phyloP scores from a whole-genome alignment of 108 stramenopile genomes.

The Seminavis robusta region DNA sequence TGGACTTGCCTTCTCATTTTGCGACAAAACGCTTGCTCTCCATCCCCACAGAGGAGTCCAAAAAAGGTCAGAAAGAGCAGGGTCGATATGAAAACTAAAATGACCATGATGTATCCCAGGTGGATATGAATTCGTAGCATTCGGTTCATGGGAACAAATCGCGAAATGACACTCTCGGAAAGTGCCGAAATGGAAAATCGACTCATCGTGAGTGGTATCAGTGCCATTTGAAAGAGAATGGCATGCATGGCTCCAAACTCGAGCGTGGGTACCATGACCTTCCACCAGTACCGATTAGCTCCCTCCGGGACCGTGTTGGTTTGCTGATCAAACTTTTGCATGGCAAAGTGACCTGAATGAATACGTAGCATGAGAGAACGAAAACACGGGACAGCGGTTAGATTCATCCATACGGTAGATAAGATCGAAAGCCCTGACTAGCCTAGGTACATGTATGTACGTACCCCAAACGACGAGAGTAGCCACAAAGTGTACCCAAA shows the following conservation, averaged over 20 bases:
- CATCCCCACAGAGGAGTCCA: conserved; percentile 29
- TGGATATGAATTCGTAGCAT: conserved; percentile 32
- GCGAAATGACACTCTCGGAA: conserved; percentile 14
- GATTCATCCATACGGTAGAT: not conserved
- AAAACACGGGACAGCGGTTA: not conserved
- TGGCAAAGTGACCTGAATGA: conserved; percentile 31
- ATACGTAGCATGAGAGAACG: conserved; percentile 1
- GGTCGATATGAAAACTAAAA: conserved; percentile 33
- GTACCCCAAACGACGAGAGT: conserved; percentile 12
- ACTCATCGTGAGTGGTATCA: conserved; percentile 44
- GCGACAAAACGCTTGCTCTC: conserved; percentile 40
- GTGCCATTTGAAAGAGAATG: conserved; percentile 48
- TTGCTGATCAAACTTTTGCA: conserved; percentile 36
- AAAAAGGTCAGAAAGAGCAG: conserved; percentile 44
- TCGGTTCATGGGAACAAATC: conserved; percentile 33
- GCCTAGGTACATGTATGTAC: not conserved
- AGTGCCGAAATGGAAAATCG: conserved; percentile 32
- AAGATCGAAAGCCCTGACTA: not conserved
- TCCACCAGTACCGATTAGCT: conserved; percentile 32
- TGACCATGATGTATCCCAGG: conserved; percentile 35
- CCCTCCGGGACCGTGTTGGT: conserved; percentile 23
- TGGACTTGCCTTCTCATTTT: conserved; percentile 41
- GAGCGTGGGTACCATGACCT: conserved; percentile 30
- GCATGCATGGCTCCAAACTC: conserved; percentile 56
- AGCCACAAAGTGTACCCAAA: conserved; percentile 12